Base-by-base conservation (phyloP, 2,329 filamentous ascomycete species). In the Colletotrichum sp. region DNA sequence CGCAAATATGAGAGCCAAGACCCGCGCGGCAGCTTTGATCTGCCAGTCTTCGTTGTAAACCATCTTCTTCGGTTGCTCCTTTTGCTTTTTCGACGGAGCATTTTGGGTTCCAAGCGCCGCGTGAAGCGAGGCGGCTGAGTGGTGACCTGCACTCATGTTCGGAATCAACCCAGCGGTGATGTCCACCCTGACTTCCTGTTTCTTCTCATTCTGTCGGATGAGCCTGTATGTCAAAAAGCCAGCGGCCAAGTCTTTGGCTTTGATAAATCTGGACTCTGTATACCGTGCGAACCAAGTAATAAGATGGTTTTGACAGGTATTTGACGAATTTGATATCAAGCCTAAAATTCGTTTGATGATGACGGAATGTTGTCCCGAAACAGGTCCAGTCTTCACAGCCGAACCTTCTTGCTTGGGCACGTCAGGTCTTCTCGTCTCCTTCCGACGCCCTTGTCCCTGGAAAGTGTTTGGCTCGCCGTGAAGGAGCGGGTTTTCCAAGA, bases 41-140 rank as follows among this genome's bases (percentile, higher is more conserved):
- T 98, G 96, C 96, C 96, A 98, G 81, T 98, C 96, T 75, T 96
- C 95, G 24, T 90, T 89, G 82, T 97, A 98, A 0, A 92, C 85
- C 3, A 92, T 88, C 77, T 88, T 88, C 79, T 90, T 91, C 9
- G 89, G 85, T 34, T 89, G 87, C 36, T 91, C 89, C 69, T 90
- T 90, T 24, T 87, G 83, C 80, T 90, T 91, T 81, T 90, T 92
- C 13, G 87, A 85, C 4, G 87, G 80, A 44, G 87, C 85, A 4
- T 87, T 85, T 24, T 87, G 85, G 60, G 89, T 84, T 24, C 90
- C 93, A 21, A 98, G 89, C n/a, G 95, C 95, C 39, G 95, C 94
- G 81, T 97, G 94, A 7, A 98, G 87, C 76, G 94, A 93, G 3
- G 93, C 93, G 9, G 93, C 91, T 65, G 91, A 90, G 7, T 92